phyloP scores from a whole-genome alignment of 805 yeast genomes.

The Yarrowia sp. region DNA sequence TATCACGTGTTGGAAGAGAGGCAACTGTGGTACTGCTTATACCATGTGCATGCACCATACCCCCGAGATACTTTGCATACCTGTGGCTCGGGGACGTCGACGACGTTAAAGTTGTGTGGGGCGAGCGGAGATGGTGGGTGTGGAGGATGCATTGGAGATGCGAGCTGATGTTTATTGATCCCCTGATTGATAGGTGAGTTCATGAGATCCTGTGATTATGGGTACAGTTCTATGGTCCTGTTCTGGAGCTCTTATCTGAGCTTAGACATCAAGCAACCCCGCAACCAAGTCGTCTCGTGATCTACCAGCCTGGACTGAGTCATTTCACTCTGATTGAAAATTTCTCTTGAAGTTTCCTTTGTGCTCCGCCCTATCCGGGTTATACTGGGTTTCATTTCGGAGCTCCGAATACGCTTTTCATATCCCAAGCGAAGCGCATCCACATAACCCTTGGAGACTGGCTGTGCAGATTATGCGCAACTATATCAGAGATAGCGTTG shows the following conservation, averaged over 20 bases:
- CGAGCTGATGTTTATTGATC: neutral
- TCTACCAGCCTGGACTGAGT: no score
- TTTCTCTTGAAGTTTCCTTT: no score
- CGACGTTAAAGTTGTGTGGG: conserved; percentile 14
- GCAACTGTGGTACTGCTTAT: no score
- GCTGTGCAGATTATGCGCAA: conserved; percentile 8
- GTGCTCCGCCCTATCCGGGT: neutral
- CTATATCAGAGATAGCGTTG: neutral
- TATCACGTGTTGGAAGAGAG: no score
- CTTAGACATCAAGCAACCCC: no score
- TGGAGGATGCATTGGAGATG: neutral
- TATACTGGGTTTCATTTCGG: conserved; percentile 7
- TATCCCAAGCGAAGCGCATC: neutral
- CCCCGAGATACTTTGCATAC: neutral
- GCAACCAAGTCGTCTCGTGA: no score
- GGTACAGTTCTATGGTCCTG: no score
- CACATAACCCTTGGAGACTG: neutral
- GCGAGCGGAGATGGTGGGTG: conserved; percentile 1
- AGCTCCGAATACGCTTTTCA: neutral
- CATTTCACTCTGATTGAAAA: no score
- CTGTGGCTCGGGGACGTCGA: neutral
- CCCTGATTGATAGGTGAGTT: no score
- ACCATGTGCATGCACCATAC: no score
- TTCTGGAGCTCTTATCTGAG: no score
- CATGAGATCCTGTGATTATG: no score